These are phyloP conservation scores for Flaveria ramosissima DNA, from an alignment of 129 eudicot species.

Conservation along the genomic window DNA sequence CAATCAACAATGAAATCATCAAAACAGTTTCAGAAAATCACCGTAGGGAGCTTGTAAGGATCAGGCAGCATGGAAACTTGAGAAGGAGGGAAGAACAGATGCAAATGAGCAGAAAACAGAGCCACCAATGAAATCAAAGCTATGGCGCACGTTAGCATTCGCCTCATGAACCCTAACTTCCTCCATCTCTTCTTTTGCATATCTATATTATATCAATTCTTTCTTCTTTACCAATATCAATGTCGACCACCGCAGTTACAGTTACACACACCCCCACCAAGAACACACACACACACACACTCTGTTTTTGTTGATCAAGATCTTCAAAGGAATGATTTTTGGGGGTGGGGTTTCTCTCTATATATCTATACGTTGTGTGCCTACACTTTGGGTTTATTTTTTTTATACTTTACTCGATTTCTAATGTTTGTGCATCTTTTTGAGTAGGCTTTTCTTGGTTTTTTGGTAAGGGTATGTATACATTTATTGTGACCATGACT, in stretches of 20 bases:
- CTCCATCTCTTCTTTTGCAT: slow-evolving; percentile 61
- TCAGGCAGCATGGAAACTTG: slow-evolving; percentile 62
- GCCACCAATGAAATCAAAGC: slow-evolving; percentile 60
- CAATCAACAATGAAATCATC: not conserved
- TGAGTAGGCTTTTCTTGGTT: slow-evolving; percentile 8
- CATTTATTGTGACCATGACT: slow-evolving; percentile 17
- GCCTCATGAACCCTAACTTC: slow-evolving; percentile 58
- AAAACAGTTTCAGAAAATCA: slow-evolving; percentile 10
- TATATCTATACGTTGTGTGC: not conserved
- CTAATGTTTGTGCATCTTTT: slow-evolving; percentile 21
- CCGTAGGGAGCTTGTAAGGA: slow-evolving; percentile 63
- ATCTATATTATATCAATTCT: slow-evolving; percentile 15
- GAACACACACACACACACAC: slow-evolving; percentile 22
- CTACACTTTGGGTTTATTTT: too few relatives aligned
- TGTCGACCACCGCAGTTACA: not conserved
- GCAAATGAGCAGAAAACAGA: slow-evolving; percentile 68
- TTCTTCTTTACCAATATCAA: slow-evolving; percentile 15
- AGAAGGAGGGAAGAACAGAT: slow-evolving; percentile 53
- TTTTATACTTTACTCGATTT: not conserved
- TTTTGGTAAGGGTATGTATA: slow-evolving; percentile 28
- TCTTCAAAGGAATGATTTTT: slow-evolving; percentile 41
- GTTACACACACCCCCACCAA: slow-evolving; percentile 22
- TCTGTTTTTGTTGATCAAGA: slow-evolving; percentile 34
- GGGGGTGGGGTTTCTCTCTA: slow-evolving; percentile 20
- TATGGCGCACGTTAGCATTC: slow-evolving; percentile 71